Percentiles rank a stretch among this genome's conserved stretches.
phyloP scores from a whole-genome alignment of 257 asterid genomes.

The Salvia splendens region DNA sequence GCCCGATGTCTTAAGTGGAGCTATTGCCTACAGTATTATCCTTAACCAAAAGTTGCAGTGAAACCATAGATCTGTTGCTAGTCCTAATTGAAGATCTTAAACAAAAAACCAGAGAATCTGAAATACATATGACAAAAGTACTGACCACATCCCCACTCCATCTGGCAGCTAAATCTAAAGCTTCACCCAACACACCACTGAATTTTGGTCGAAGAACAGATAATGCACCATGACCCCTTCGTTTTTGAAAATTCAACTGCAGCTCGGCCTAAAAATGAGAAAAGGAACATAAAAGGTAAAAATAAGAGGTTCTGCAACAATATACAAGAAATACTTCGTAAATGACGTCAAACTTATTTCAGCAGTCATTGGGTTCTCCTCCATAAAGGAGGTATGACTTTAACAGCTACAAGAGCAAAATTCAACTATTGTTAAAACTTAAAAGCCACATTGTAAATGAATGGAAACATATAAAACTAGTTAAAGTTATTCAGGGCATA shows the following conservation, averaged over 20 bases:
- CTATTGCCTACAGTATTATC: conserved; percentile 1
- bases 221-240: conserved; percentile 94
- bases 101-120: conserved; percentile 21
- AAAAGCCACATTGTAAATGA: conserved; percentile 21
- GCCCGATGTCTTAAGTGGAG: conserved; percentile 3
- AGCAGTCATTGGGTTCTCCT: conserved; percentile 27
- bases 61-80: conserved; percentile 19
- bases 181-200: conserved; percentile 98
- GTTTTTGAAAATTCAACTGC: conserved; percentile 90
- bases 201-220: conserved; percentile 95
- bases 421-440: conserved; percentile 24
- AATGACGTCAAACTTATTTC: conserved; percentile 9
- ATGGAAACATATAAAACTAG: conserved; percentile 2
- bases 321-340: conserved; percentile 9
- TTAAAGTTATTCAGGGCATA: conserved; percentile 26
- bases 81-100: conserved; percentile 9
- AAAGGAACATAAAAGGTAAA: conserved; percentile 1
- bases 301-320: conserved; percentile 8
- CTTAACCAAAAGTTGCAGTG: conserved; percentile 20
- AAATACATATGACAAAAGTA: conserved; percentile 33
- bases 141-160: conserved; percentile 99
- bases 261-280: conserved; percentile 70
- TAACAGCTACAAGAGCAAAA: conserved; percentile 18
- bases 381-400: conserved; percentile 9
- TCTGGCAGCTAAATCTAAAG: conserved; percentile 96